Percentiles rank a stretch among this genome's conserved stretches.
Conservation (phyloP, 2,329 filamentous ascomycete species). For the Tolypocladium inflatum region DNA sequence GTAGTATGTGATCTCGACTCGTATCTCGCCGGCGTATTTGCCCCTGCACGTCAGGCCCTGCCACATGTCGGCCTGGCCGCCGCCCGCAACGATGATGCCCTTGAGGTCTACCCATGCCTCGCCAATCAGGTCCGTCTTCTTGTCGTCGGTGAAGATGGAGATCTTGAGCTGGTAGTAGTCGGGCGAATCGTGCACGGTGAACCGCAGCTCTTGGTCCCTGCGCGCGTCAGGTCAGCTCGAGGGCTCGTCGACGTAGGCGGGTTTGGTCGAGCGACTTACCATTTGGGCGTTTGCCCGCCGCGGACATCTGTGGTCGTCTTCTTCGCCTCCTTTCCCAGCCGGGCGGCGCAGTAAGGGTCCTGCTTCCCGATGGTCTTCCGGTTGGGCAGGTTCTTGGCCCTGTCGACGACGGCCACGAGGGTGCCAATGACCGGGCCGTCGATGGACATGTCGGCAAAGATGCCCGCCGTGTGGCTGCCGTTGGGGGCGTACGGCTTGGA, state of each 20-base stretch:
- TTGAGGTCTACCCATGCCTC: conserved; percentile 84
- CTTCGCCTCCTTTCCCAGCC: conserved; percentile 92
- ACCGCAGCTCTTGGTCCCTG: conserved; percentile 96
- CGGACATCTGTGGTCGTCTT: conserved; percentile 92
- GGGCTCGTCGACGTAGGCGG: background rate
- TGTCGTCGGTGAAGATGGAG: conserved; percentile 96
- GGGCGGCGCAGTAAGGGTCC: conserved; percentile 90
- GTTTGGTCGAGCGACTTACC: conserved; percentile 43
- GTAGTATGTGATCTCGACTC: conserved; percentile 94
- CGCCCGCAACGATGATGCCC: conserved; percentile 71
- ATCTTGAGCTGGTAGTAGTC: conserved; percentile 96
- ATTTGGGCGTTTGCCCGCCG: conserved; percentile 90
- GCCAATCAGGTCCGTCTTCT: conserved; percentile 92
- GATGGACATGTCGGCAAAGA: conserved; percentile 87
- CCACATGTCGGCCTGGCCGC: conserved; percentile 92
- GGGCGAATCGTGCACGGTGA: conserved; percentile 88
- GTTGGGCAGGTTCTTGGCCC: conserved; percentile 95
- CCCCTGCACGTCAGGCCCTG: conserved; percentile 78
- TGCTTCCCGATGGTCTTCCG: conserved; percentile 97
- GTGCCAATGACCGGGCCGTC: conserved; percentile 93
- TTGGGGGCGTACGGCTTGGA: conserved; percentile 46
- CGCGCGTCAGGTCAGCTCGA: background rate
- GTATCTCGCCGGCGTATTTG: conserved; percentile 91
- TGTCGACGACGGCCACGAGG: conserved; percentile 82
- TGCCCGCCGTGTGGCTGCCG: conserved; percentile 75